Conservation (phyloP, 495 filamentous ascomycete species). For the Hypomontagnella submonticulosa region DNA sequence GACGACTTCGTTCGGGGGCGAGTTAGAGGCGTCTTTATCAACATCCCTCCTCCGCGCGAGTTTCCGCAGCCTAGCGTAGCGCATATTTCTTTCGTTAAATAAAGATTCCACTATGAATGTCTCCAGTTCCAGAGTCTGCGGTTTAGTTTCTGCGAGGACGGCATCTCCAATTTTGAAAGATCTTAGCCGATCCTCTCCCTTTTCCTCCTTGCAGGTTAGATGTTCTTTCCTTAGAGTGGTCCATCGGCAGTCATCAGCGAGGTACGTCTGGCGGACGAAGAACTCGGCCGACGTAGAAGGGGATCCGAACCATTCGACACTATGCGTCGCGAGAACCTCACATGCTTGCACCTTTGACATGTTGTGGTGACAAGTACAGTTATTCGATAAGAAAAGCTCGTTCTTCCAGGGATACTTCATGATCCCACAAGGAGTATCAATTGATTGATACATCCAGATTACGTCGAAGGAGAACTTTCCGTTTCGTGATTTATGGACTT, state of each 20-base stretch:
- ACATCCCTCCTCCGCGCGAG: slow-evolving; percentile 59
- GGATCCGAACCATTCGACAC: slow-evolving; percentile 65
- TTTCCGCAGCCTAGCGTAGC: slow-evolving; percentile 55
- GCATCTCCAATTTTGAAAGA: slow-evolving; percentile 64
- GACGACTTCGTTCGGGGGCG: slow-evolving; percentile 73
- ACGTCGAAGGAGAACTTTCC: slow-evolving; percentile 63
- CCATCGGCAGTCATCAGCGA: slow-evolving; percentile 60
- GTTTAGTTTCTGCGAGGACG: slow-evolving; percentile 56
- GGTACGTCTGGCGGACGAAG: slow-evolving; percentile 75
- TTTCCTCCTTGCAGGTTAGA: slow-evolving; percentile 51
- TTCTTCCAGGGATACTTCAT: slow-evolving; percentile 73
- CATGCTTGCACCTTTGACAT: slow-evolving; percentile 55
- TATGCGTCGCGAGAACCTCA: slow-evolving; percentile 64
- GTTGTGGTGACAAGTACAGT: slow-evolving; percentile 71
- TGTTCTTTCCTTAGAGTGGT: slow-evolving; percentile 63
- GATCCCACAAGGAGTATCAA: slow-evolving; percentile 71
- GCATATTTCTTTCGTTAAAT: slow-evolving; percentile 46
- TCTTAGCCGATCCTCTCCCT: slow-evolving; percentile 1
- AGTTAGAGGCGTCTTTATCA: slow-evolving; percentile 46
- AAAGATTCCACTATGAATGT: slow-evolving; percentile 64
- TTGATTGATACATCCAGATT: slow-evolving; percentile 76
- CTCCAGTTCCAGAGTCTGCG: slow-evolving; percentile 55
- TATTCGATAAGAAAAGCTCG: slow-evolving; percentile 80
- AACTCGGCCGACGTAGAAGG: slow-evolving; percentile 59
- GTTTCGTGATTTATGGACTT: slow-evolving; percentile 50